Evolutionary conservation across 2,329 filamentous ascomycete species (phyloP).

Genomic region (Juglanconis sp.): DNA sequence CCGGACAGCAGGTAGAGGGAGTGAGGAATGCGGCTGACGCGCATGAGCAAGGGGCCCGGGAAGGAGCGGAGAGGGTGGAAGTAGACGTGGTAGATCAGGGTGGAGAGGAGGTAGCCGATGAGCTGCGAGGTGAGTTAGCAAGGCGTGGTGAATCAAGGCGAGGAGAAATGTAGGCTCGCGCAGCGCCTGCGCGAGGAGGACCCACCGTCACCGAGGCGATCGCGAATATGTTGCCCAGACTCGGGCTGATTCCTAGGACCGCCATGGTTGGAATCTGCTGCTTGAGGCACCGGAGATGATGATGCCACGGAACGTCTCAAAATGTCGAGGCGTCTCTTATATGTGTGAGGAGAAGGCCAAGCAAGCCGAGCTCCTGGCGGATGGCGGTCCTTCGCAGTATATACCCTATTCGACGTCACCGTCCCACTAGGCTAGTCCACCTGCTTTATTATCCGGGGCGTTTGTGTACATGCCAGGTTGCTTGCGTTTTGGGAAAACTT

Average conservation of each 20-base stretch:
- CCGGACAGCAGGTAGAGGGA: conserved; percentile 6
- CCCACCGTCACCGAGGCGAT: conserved; percentile 12
- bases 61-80: conserved; percentile 22
- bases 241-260: neutral
- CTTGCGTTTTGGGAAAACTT: no score
- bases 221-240: conserved; percentile 1
- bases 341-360: no score
- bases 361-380: no score
- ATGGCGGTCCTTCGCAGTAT: no score
- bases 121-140: neutral
- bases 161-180: neutral
- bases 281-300: neutral
- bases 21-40: conserved; percentile 16
- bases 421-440: no score
- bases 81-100: conserved; percentile 18
- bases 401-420: no score
- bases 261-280: neutral
- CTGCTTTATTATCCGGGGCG: no score
- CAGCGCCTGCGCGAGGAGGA: neutral
- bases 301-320: neutral
- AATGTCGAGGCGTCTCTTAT: no score
- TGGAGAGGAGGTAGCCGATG: conserved; percentile 4
- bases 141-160: neutral
- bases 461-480: no score
- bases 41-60: conserved; percentile 20